Base-by-base conservation (phyloP, 2,329 filamentous ascomycete genomes). In the Apiospora phragmitis region DNA sequence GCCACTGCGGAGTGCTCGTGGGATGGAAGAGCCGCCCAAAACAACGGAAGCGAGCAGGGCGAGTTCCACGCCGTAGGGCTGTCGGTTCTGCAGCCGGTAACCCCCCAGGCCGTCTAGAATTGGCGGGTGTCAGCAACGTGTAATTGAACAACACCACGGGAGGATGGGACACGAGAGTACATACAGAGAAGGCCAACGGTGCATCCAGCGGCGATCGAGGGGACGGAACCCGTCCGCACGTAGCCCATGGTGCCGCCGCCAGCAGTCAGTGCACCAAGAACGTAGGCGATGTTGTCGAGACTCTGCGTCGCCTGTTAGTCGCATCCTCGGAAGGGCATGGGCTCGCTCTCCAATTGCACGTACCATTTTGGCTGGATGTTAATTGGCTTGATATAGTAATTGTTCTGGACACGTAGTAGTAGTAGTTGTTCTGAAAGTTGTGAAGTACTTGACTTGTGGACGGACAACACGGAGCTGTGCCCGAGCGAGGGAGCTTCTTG, bases 181-280 rank as follows among this genome's bases (percentile, higher is more conserved):
- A 65, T 83, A 90, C 87, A 90, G 24, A 90, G 80, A 18, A 86
- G 75, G 67, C 96, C 96, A 74, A 99, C 94, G 43, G 92, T 91
- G 75, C 94, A 86, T 68, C 96, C 96, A 18, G 96, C 96, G 16
- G 89, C 90, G 75, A 98, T 87, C 16, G 94, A 97, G 47, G 95
- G 95, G 67, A 97, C 81, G 32, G 95, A 98, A 71, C 94, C 89
- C 0, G 95, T 96, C 80, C 92, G 91, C 62, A 92, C 86, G 83
- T 94, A 99, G 79, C 96, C 96, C 79, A 93, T 92, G 72, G 93
- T 92, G 74, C 96, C 96, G 76, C 96, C 96, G 70, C 92, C 88
- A 68, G 95, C 94, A 71, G 95, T 98, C 71, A 98, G 87, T 74
- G 90, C 87, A 72, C 93, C 93, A 78, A 98, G 90, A 77, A 93